Evolutionary conservation across 768 basidiomycete species (phyloP), one percentile per base, ranked within the genome.

Genomic region (Tylopilus plumbeoviolaceoides): DNA sequence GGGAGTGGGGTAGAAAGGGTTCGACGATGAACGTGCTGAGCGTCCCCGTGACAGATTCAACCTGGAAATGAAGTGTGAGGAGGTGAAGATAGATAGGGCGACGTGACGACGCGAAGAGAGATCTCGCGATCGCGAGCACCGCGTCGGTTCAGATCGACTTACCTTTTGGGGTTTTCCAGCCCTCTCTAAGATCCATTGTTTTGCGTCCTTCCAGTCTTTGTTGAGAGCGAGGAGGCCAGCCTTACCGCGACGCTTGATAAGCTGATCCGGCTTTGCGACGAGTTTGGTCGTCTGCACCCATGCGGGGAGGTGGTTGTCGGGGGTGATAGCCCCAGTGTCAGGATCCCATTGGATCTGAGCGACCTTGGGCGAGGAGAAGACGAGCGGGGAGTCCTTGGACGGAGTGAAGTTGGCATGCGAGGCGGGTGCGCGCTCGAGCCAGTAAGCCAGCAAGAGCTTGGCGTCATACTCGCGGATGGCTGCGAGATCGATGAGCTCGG

Each of bases 171-270:
- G 87, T 72, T 97, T 97, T 55, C 95, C 95, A 30, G 95, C 95
- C 33, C 87, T 80, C 57, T 87, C 83, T 48, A 78, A 67, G 67
- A 98, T 89, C 95, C 97, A 98, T 46, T 79, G 72, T 67, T 82
- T 90, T 20, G 91, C 91, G 63, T 88, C 89, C 35, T 85, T 78
- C 91, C 90, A 97, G 21, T 79, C 77, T 76, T 95, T 95, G 85
- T 98, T 98, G 60, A 99, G 80, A 33, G 85, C 85, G 58, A 99
- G 83, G 14, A 99, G 81, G 59, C 97, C 97, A 20, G 93, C 93
- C 81, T 99, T 99, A 65, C 97, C 97, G 57, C 97, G 90, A 59
- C 97, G 89, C 79, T 98, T 99, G 84, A 98, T 98, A 73, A 98
- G 87, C 76, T 97, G 94, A 76, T 95, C 94, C 23, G 94, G 94